These are phyloP conservation scores for Talaromyces marneffei DNA, from an alignment of 2,329 filamentous ascomycete species.

Conservation along the genomic window DNA sequence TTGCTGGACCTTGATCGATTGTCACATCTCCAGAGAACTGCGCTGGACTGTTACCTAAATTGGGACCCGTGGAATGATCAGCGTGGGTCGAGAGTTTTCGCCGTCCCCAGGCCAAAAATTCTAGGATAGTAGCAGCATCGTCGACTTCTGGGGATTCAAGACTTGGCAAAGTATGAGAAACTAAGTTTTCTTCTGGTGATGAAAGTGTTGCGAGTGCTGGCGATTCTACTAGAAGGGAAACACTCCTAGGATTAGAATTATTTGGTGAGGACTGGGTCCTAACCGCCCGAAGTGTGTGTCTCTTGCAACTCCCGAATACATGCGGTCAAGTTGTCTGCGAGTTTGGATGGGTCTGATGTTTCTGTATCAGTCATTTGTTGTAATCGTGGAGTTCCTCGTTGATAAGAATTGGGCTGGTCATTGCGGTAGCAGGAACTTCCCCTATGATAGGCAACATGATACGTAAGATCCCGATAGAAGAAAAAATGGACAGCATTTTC, in stretches of 20 bases:
- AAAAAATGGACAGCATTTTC: background rate
- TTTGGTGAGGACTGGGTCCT: background rate
- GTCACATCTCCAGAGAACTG: slow-evolving; percentile 22
- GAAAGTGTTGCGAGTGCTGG: slow-evolving; percentile 6
- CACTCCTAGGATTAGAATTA: background rate
- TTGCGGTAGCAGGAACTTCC: slow-evolving; percentile 9
- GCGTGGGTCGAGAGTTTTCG: slow-evolving; percentile 36
- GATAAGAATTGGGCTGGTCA: background rate
- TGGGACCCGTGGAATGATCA: slow-evolving; percentile 20
- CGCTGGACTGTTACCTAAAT: slow-evolving; percentile 13
- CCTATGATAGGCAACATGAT: background rate
- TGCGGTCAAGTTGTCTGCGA: slow-evolving; percentile 2
- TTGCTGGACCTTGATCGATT: slow-evolving; percentile 2
- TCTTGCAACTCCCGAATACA: slow-evolving; percentile 8
- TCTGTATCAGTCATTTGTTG: background rate
- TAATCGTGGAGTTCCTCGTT: background rate
- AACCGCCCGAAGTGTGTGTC: slow-evolving; percentile 1
- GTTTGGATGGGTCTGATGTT: background rate
- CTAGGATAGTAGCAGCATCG: slow-evolving; percentile 41
- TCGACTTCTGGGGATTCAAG: slow-evolving; percentile 8
- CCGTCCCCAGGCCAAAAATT: slow-evolving; percentile 47
- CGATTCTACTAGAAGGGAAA: background rate
- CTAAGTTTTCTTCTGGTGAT: slow-evolving; percentile 2
- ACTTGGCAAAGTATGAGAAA: background rate
- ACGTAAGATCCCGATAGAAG: background rate